phyloP scores from a whole-genome alignment of 2,329 filamentous ascomycete genomes.

The Metarhizium anisopliae region DNA sequence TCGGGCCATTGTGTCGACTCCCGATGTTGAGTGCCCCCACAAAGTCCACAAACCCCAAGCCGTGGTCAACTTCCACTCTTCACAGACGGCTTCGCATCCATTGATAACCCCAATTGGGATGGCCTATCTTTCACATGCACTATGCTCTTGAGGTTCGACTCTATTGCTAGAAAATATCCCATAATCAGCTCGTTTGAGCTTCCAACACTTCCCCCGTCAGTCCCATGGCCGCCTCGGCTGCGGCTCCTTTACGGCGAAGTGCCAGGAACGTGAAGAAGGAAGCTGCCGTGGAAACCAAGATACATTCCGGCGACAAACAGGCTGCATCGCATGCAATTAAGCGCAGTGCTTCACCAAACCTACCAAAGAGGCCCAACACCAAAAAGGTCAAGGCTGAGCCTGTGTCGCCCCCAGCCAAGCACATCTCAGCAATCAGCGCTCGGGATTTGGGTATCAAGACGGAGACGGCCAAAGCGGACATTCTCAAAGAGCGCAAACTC shows the following conservation, averaged over 20 bases:
- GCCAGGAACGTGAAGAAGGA: constrained; percentile 1
- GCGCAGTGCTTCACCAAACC: constrained; percentile 20
- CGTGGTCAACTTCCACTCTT: background rate
- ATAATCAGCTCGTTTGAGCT: background rate
- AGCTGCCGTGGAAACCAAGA: background rate
- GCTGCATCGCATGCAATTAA: background rate
- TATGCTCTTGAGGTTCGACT: background rate
- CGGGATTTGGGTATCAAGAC: background rate
- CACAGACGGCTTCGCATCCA: background rate
- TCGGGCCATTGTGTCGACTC: no score
- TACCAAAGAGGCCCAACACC: background rate
- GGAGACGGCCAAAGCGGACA: constrained; percentile 8
- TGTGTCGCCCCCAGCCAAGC: background rate
- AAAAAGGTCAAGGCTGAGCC: constrained; percentile 6
- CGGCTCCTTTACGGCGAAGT: constrained; percentile 3
- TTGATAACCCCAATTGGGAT: background rate
- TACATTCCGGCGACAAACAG: background rate
- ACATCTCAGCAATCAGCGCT: background rate
- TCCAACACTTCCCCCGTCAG: background rate
- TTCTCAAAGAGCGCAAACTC: constrained; percentile 32
- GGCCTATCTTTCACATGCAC: background rate
- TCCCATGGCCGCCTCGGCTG: background rate
- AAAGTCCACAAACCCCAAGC: no score
- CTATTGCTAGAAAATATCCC: background rate
- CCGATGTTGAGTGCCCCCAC: no score